Conservation (phyloP, 352 stramenopile genomes). For the Pythium chondricola region DNA sequence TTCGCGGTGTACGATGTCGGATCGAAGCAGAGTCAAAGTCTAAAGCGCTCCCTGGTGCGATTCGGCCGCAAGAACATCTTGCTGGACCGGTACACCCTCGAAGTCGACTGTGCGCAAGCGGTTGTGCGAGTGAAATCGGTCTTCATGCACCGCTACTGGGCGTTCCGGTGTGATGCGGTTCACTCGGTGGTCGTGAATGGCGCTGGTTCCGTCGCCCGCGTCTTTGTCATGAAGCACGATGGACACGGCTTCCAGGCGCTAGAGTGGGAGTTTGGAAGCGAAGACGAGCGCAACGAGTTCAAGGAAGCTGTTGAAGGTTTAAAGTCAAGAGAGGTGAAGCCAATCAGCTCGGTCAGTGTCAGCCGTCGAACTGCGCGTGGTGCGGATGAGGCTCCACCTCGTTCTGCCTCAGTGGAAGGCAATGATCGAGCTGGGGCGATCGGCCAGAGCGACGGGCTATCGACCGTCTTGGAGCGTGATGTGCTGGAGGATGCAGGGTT, state of each 20-base stretch:
- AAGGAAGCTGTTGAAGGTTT: conserved; percentile 37
- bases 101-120: conserved; percentile 64
- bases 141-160: conserved; percentile 79
- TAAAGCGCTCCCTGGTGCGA: conserved; percentile 40
- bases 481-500: too few relatives aligned
- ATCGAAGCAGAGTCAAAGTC: conserved; percentile 43
- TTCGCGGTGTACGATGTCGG: conserved; percentile 75
- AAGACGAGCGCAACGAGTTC: conserved; percentile 62
- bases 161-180: conserved; percentile 68
- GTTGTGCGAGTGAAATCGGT: conserved; percentile 76
- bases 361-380: not conserved
- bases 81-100: conserved; percentile 71
- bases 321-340: conserved; percentile 10
- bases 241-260: conserved; percentile 46
- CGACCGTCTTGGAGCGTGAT: too few relatives aligned
- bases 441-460: too few relatives aligned
- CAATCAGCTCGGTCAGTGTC: not conserved
- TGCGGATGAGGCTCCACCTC: not conserved
- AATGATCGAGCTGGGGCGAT: too few relatives aligned
- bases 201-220: conserved; percentile 30
- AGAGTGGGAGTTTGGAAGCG: conserved; percentile 71
- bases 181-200: conserved; percentile 25
- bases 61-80: conserved; percentile 68
- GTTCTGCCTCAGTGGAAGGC: not conserved
- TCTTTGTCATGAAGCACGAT: conserved; percentile 49